These are phyloP conservation scores for Xanthoconium separans DNA, from an alignment of 1,284 basidiomycete genomes.

Conservation along the genomic window DNA sequence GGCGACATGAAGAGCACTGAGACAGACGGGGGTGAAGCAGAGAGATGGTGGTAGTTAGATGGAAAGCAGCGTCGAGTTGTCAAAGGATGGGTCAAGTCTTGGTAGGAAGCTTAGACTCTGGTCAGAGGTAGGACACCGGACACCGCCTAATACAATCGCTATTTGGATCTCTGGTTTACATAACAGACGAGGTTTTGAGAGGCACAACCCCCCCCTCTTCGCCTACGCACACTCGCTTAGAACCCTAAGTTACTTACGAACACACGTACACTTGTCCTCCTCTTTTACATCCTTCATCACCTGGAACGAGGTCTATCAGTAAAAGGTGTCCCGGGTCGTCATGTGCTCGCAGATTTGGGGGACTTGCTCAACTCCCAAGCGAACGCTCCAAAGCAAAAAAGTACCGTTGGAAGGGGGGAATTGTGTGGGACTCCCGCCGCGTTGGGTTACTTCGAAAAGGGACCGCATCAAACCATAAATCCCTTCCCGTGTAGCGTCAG, in stretches of 20 bases:
- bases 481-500: conserved; percentile 6
- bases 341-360: conserved; percentile 27
- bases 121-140: conserved; percentile 24
- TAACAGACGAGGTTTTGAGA: background rate
- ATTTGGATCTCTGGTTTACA: conserved; percentile 19
- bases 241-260: conserved; percentile 26
- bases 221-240: conserved; percentile 16
- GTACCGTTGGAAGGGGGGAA: conserved; percentile 14
- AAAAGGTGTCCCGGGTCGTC: conserved; percentile 36
- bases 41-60: conserved; percentile 13
- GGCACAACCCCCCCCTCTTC: background rate
- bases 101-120: background rate
- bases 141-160: conserved; percentile 28
- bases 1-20: conserved; percentile 26
- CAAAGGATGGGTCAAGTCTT: background rate
- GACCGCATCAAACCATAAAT: conserved; percentile 34
- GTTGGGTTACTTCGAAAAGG: conserved; percentile 38
- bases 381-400: conserved; percentile 21
- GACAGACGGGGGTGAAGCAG: background rate
- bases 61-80: conserved; percentile 17
- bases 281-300: conserved; percentile 51
- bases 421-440: conserved; percentile 21
- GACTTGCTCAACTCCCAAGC: conserved; percentile 21
- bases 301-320: conserved; percentile 43
- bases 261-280: conserved; percentile 66